These are phyloP conservation scores for Colletotrichum higginsianum DNA, from an alignment of 2,329 filamentous ascomycete species.

Conservation along the genomic window DNA sequence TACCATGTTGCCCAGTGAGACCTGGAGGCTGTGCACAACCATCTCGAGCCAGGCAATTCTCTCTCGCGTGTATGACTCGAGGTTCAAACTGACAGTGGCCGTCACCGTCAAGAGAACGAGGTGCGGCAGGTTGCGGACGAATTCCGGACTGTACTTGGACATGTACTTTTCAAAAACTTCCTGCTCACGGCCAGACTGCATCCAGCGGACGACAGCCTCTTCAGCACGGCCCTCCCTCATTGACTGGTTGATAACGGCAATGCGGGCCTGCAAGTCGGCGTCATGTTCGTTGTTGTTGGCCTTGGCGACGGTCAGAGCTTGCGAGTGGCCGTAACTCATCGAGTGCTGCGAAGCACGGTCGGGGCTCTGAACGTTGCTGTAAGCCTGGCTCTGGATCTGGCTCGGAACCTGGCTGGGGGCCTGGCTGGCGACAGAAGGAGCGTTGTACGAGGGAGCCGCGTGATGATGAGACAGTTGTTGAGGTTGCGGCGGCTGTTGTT, in stretches of 20 bases:
- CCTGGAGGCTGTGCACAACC: slow-evolving; percentile 68
- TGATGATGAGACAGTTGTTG: slow-evolving; percentile 37
- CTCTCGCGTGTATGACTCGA: slow-evolving; percentile 68
- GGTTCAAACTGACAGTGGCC: slow-evolving; percentile 73
- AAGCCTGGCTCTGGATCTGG: slow-evolving; percentile 44
- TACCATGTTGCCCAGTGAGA: slow-evolving; percentile 65
- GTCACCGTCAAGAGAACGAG: slow-evolving; percentile 76
- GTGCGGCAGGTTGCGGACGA: slow-evolving; percentile 71
- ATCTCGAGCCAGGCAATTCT: slow-evolving; percentile 74
- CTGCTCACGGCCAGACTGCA: slow-evolving; percentile 74
- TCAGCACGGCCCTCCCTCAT: slow-evolving; percentile 75
- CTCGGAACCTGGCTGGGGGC: slow-evolving; percentile 29
- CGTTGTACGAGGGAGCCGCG: slow-evolving; percentile 35
- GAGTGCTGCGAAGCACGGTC: slow-evolving; percentile 40
- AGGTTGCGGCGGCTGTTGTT: slow-evolving; percentile 38
- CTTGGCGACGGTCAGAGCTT: slow-evolving; percentile 40
- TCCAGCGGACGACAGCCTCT: slow-evolving; percentile 76
- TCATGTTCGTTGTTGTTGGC: slow-evolving; percentile 46
- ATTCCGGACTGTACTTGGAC: slow-evolving; percentile 64
- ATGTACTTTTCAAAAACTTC: slow-evolving; percentile 74
- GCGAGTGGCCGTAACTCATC: slow-evolving; percentile 41
- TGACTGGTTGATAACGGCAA: slow-evolving; percentile 72
- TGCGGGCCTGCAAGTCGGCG: slow-evolving; percentile 68
- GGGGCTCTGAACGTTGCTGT: slow-evolving; percentile 44
- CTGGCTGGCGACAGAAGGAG: slow-evolving; percentile 37